Evolutionary conservation across 331 rosid species (phyloP), one percentile per base, ranked within the genome.

Genomic region (Telfairia occidentalis): DNA sequence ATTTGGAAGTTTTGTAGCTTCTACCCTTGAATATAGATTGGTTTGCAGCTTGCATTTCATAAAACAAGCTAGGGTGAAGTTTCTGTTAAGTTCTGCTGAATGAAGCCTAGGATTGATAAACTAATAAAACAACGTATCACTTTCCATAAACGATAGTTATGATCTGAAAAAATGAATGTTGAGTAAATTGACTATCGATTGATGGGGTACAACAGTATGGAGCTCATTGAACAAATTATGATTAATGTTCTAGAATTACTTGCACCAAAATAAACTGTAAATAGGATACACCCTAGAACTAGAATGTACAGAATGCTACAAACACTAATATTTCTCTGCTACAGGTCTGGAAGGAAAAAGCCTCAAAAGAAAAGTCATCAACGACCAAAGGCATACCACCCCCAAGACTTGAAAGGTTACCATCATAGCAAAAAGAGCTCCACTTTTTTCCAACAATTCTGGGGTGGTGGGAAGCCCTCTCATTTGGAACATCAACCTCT

Each of bases 281-380:
- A 28, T 11, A 28, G 40, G 66, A 28, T 5, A 58, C 8, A 10
- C 21, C 40, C 67, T 28, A 60, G 3, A 5, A 60, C 6, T 28
- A 29, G 40, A 46, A 55, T 52, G 24, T 35, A 38, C 26, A 58
- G 21, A 55, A 55, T 37, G 24, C 24, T 12, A 59, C 57, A 67
- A 70, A 45, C 74, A 76, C 87, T 86, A 92, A 87, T 92, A 92
- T 28, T 87, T 87, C 76, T 90, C 95, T 54, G 84, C 96, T 26
- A 90, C 95, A 6, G 97, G 95, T 77, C 96, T 84, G 45, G 97
- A 88, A 75, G 97, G 97, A 80, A 92, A 92, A n/a, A 92, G 89
- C 87, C 97, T 85, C 86, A 90, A 59, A 66, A 92, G 92, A 84
- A 92, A 88, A 13, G 96, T 81, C 88, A 84, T 69, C 80, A 90